These are phyloP conservation scores for Symbiodinium natans DNA, from an alignment of 73 alveolate genomes.

Conservation along the genomic window DNA sequence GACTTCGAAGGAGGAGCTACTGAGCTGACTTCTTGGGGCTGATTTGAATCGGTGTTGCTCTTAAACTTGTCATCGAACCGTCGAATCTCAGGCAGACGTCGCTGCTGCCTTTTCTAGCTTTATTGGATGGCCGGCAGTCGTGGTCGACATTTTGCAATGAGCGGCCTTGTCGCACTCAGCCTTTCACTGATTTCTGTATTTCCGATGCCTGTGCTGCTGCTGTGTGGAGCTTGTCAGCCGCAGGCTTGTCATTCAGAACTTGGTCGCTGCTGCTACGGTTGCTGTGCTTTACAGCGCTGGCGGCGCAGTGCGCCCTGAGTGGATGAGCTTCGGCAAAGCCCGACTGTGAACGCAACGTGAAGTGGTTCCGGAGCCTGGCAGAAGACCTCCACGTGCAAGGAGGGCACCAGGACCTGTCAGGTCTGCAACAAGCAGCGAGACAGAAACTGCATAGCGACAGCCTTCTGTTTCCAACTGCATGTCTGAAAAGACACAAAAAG, in stretches of 20 bases:
- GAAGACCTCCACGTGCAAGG: neutral
- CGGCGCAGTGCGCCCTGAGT: constrained; percentile 49
- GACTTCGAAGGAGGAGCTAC: constrained; percentile 47
- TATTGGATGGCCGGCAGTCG: constrained; percentile 82
- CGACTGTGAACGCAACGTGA: neutral
- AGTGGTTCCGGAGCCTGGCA: neutral
- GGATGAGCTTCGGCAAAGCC: constrained; percentile 76
- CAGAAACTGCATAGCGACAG: too few relatives aligned
- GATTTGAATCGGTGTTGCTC: neutral
- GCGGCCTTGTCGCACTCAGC: neutral
- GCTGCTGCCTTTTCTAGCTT: constrained; percentile 44
- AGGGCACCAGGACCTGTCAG: neutral
- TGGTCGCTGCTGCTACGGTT: constrained; percentile 45
- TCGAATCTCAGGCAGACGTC: constrained; percentile 63
- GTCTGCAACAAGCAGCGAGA: too few relatives aligned
- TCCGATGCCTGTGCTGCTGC: neutral
- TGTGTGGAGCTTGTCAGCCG: too few relatives aligned
- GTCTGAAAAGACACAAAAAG: too few relatives aligned
- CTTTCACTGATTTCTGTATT: too few relatives aligned
- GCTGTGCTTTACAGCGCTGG: constrained; percentile 51
- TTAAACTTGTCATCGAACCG: neutral
- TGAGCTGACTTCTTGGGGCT: neutral
- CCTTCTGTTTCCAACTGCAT: too few relatives aligned
- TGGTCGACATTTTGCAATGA: constrained; percentile 12
- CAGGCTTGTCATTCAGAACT: constrained; percentile 61